Conservation (phyloP, 2,329 filamentous ascomycete species). For the Byssothecium circinans region DNA sequence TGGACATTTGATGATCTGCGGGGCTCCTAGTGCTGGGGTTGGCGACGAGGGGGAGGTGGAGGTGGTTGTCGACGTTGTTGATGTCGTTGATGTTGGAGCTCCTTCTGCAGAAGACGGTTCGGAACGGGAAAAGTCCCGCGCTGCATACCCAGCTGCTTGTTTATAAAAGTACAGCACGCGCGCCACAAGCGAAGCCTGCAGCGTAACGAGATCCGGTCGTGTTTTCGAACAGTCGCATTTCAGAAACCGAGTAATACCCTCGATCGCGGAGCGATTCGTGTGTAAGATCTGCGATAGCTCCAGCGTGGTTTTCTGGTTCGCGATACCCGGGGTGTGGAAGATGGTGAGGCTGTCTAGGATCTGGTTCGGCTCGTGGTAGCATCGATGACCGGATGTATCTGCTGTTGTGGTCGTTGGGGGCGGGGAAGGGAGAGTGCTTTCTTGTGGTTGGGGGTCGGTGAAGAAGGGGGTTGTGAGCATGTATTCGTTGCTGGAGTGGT, state of each 20-base stretch:
- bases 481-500: not conserved
- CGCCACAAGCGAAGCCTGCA: slow-evolving; percentile 4
- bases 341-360: slow-evolving; percentile 4
- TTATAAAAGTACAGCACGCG: slow-evolving; percentile 6
- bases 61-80: no score
- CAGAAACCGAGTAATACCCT: slow-evolving; percentile 1
- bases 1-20: not conserved
- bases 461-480: not conserved
- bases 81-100: not conserved
- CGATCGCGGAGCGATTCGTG: slow-evolving; percentile 1
- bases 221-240: slow-evolving; percentile 2
- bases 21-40: not conserved
- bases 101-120: not conserved
- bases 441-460: not conserved
- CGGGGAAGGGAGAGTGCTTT: not conserved
- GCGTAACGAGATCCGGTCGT: not conserved
- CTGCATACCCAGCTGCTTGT: slow-evolving; percentile 3
- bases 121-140: not conserved
- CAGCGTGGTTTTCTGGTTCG: not conserved
- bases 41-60: slow-evolving; percentile 1
- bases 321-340: not conserved
- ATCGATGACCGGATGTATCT: slow-evolving; percentile 1
- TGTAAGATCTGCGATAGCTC: slow-evolving; percentile 6
- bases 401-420: not conserved
- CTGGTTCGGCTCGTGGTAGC: slow-evolving; percentile 7